Evolutionary conservation across 768 basidiomycete species (phyloP), one percentile per base, ranked within the genome.

Genomic region (Lyophyllum shimeji): DNA sequence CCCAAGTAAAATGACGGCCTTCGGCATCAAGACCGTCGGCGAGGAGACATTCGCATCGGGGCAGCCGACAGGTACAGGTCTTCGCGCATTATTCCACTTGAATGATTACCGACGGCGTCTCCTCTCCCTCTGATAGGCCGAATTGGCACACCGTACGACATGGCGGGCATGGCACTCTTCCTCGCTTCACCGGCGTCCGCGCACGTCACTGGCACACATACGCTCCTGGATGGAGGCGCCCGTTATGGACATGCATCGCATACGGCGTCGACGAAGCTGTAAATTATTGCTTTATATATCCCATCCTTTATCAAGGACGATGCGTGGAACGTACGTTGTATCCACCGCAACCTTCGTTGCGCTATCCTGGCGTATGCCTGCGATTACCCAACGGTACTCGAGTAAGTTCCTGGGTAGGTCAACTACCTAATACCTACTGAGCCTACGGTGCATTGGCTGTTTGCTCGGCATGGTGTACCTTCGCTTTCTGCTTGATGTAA

Each of bases 1-100:
- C 73, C 89, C 89, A 0, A 88, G 87, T 45, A 91, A 87, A 73
- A 93, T 94, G 90, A 93, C 91, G 1, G 83, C 87, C 0, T 90
- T 75, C 48, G 87, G 84, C 2, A 71, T 90, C 60, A 81, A 82
- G 61, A 76, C 66, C 1, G 70, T 69, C 2, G 85, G 87, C 7
- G 81, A 82, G 55, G 78, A 81, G 21, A 71, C 63, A 7, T 79
- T 89, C 56, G 76, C 74, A 37, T 65, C 74, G 0, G 65, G 62
- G 17, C 88, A 91, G 56, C 90, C 89, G 21, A 84, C 84, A 64
- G 87, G 89, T 85, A 61, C 12, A 69, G 59, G n/a, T 25, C 23
- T 43, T 51, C 7, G 39, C 31, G 20, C n/a, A 7, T 50, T 40
- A 40, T 13, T 29, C 34, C 27, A 24, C 20, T 45, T 21, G 27